phyloP scores from a whole-genome alignment of 1,284 basidiomycete genomes.

The Hymenochaete sp. region DNA sequence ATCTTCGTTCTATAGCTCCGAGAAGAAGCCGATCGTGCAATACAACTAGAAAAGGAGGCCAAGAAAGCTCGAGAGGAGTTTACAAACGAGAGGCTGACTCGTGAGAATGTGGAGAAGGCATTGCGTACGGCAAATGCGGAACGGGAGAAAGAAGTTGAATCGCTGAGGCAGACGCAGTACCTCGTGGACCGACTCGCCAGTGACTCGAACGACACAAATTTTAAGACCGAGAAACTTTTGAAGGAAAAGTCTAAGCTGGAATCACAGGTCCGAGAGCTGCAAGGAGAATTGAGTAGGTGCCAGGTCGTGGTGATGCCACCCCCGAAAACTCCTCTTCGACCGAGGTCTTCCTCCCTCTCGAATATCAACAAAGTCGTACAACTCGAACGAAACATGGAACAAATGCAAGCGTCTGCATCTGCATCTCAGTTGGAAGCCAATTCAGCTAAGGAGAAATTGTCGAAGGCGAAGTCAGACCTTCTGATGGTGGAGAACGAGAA shows the following conservation, averaged over 20 bases:
- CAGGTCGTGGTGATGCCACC: slow-evolving; percentile 25
- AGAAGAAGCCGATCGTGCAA: slow-evolving; percentile 45
- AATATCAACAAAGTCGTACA: slow-evolving; percentile 34
- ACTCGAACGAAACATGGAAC: slow-evolving; percentile 48
- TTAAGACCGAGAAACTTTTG: slow-evolving; percentile 38
- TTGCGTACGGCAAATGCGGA: slow-evolving; percentile 41
- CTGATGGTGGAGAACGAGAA: slow-evolving; percentile 52
- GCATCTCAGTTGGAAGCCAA: slow-evolving; percentile 38
- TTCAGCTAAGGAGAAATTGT: slow-evolving; percentile 36
- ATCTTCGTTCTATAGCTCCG: slow-evolving; percentile 37
- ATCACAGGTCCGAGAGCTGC: slow-evolving; percentile 46
- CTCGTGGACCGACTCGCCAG: slow-evolving; percentile 49
- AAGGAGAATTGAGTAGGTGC: slow-evolving; percentile 35
- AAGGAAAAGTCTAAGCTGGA: slow-evolving; percentile 48
- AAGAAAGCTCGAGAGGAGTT: slow-evolving; percentile 42
- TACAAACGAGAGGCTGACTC: slow-evolving; percentile 43
- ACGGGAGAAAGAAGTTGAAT: slow-evolving; percentile 41
- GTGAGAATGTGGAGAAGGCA: slow-evolving; percentile 46
- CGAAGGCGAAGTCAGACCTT: slow-evolving; percentile 39
- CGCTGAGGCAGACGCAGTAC: slow-evolving; percentile 46
- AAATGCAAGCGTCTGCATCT: slow-evolving; percentile 33
- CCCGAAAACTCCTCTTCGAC: slow-evolving; percentile 29
- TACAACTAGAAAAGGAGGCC: slow-evolving; percentile 46
- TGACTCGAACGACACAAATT: slow-evolving; percentile 40
- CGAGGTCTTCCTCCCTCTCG: slow-evolving; percentile 43